Base-by-base conservation (phyloP, 1,139 yeast species). In the Candida sanyaensis region DNA sequence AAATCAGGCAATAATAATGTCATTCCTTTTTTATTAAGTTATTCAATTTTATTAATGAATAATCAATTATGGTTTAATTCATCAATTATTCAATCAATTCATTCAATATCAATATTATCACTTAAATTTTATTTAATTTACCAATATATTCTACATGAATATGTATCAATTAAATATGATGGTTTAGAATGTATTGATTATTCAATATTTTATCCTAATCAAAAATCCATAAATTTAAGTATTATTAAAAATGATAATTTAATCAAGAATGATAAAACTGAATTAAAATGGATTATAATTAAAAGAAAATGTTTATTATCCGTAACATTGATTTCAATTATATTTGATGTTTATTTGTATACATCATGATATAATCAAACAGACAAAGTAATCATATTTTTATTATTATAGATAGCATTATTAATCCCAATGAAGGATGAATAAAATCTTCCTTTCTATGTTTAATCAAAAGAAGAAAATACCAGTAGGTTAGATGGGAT, bases 91-190 rank as follows among this genome's bases (percentile, higher is more conserved):
- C 37, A 23, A 8, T 33, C 40, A 13, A 17, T 32, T 17, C 52
- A 49, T 27, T 44, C 44, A 29, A 4, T 47, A 17, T 33, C 40
- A 8, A 38, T 36, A 8, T 46, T 42, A 29, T 42, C 49, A 6
- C 47, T 51, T 10, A 54, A 54, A 34, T 52, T 52, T 27, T 51
- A 52, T 36, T 45, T 48, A 26, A 46, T 52, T 32, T 51, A 47
- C 34, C 49, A 47, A 31, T 54, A 58, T 42, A 53, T 64, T n/a
- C 55, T 63, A 34, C 60, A 56, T 51, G 67, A 63, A 44, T 48
- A 63, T 5, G 53, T 51, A 1, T 37, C 54, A 17, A 47, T 56
- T 8, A 47, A 45, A 13, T 46, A 49, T 43, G 54, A 30, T 31
- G 43, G 31, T 10, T 13, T 30, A 13, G 38, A 41, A 11, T 41